Percentiles rank a stretch among this genome's conserved stretches.
Conservation (phyloP, 163 green algal genomes). For the Scenedesmus sp. region DNA sequence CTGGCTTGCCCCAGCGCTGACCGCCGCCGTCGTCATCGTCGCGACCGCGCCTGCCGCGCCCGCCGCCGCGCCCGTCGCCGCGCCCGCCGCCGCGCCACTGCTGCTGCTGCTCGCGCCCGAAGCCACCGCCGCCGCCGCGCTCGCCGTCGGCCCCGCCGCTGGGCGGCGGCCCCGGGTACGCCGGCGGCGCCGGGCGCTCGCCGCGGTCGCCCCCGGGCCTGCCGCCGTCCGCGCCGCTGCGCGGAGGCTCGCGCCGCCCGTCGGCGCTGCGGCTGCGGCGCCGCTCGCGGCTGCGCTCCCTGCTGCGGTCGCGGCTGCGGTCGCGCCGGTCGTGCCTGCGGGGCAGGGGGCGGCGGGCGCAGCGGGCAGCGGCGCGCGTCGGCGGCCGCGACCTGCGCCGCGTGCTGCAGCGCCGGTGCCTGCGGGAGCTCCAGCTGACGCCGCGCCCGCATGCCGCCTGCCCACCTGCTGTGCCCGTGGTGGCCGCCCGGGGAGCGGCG, state of each 20-base stretch:
- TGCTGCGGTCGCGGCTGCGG: background rate
- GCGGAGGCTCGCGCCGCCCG: background rate
- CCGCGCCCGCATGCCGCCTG: background rate
- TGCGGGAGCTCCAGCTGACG: constrained; percentile 3
- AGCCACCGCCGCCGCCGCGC: constrained; percentile 1
- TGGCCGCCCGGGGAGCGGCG: too few species aligned
- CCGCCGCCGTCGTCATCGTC: constrained; percentile 7
- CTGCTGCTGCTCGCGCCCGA: background rate
- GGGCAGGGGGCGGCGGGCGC: too few species aligned
- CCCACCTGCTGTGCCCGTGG: background rate
- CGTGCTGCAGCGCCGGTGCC: background rate
- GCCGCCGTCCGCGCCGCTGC: background rate
- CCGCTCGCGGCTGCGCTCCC: constrained; percentile 16
- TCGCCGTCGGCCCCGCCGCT: background rate
- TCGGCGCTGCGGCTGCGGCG: constrained; percentile 8
- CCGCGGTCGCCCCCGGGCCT: too few species aligned
- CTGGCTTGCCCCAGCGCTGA: constrained; percentile 32
- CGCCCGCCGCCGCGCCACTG: background rate
- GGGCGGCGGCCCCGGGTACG: background rate
- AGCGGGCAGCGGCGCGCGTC: too few species aligned
- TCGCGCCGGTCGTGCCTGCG: background rate
- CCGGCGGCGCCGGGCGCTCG: too few species aligned
- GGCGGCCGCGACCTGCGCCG: too few species aligned
- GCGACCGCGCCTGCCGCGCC: background rate
- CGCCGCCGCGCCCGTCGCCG: constrained; percentile 4